phyloP scores from a whole-genome alignment of 2,329 filamentous ascomycete species.

The Chrysosporium keratinophilum region DNA sequence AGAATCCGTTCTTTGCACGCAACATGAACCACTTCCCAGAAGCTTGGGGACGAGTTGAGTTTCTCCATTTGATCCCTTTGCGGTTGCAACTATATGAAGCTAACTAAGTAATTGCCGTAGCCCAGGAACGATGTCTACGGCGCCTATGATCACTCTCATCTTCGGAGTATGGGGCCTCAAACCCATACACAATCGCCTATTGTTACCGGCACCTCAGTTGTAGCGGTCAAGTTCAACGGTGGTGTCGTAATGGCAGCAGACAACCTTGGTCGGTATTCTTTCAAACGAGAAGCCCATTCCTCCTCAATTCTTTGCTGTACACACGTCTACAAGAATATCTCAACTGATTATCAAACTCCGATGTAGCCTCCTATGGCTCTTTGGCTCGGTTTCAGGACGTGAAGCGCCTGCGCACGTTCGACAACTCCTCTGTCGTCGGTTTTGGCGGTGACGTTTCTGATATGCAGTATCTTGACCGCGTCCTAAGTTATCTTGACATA shows the following conservation, averaged over 20 bases:
- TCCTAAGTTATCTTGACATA: conserved; percentile 77
- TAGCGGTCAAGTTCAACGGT: conserved; percentile 91
- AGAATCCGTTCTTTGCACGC: not conserved
- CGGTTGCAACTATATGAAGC: not conserved
- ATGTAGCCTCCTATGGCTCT: conserved; percentile 84
- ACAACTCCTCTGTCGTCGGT: conserved; percentile 71
- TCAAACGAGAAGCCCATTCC: not conserved
- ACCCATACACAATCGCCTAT: conserved; percentile 85
- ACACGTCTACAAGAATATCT: not conserved
- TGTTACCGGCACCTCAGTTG: conserved; percentile 91
- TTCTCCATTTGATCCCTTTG: not conserved
- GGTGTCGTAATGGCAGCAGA: conserved; percentile 95
- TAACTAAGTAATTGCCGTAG: conserved; percentile 39
- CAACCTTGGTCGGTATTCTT: conserved; percentile 61
- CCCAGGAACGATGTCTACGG: conserved; percentile 97
- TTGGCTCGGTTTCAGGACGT: conserved; percentile 94
- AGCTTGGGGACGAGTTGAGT: conserved; percentile 54
- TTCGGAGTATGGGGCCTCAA: conserved; percentile 59
- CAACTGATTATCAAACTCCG: conserved; percentile 5
- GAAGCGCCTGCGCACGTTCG: conserved; percentile 86
- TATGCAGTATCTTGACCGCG: conserved; percentile 95
- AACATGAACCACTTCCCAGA: conserved; percentile 56
- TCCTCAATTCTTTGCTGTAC: not conserved
- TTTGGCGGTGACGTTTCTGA: conserved; percentile 96
- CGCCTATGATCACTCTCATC: conserved; percentile 77